Base-by-base conservation (phyloP, 2,329 filamentous ascomycete species). In the Geoglossum cookeanum region DNA sequence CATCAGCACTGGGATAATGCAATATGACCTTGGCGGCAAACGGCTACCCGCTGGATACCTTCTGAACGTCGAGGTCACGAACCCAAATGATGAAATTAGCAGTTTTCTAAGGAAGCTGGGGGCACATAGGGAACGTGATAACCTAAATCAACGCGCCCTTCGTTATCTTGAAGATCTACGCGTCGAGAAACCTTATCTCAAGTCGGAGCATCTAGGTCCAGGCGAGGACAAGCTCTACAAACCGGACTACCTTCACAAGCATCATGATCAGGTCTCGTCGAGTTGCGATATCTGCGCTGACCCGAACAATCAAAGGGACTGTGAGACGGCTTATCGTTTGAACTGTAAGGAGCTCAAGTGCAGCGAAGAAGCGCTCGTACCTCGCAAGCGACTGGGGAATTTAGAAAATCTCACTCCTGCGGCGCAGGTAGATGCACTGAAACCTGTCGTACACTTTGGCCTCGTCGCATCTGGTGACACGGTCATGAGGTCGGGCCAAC, bases 221-320 rank as follows among this genome's bases (percentile, higher is more conserved):
- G 58, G 57, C 0, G 47, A 66, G 22, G 65, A 70, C 55, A 63
- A 57, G 9, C 63, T 69, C 0, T 70, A 64, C 52, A 32, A 56
- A 7, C 44, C 65, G 8, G 44, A 54, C 15, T 70, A 70, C 56
- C 59, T 55, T 1, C 69, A 71, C 58, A 64, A 61, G 7, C 69
- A 70, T 48, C 63, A 62, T 9, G 22, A 39, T n/a, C n/a, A n/a
- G n/a, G n/a, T n/a, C 4, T 47, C 35, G 17, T 39, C 29, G 7
- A 30, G 32, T 48, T 61, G 59, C 53, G 37, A 11, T 1, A 29
- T 37, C 37, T 60, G 56, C 45, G 30, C 45, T 1, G 51, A 51
- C n/a, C n/a, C n/a, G 7, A 42, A 48, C 33, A 7, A n/a, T n/a
- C n/a, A 30, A 56, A 22, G 22, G 11, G 37, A 13, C 13, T 42